These are phyloP conservation scores for Epichloe gansuensis DNA, from an alignment of 2,329 filamentous ascomycete genomes.

Conservation along the genomic window DNA sequence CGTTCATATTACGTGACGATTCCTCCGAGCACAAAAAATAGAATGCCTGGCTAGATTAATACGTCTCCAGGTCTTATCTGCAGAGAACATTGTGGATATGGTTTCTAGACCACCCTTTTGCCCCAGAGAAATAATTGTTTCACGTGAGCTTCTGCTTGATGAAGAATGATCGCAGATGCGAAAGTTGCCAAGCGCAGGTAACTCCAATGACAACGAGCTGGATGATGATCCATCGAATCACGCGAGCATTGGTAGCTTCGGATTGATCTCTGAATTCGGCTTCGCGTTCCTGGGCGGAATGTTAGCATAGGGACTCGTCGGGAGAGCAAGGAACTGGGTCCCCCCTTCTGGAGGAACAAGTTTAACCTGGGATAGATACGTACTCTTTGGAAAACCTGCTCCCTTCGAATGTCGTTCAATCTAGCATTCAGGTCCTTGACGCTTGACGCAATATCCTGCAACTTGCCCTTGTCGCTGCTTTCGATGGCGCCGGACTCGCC, in stretches of 20 bases:
- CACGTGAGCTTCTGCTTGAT: slow-evolving; percentile 99
- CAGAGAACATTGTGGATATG: not conserved
- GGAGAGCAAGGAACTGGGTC: not conserved
- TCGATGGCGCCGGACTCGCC: slow-evolving; percentile 91
- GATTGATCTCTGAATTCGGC: slow-evolving; percentile 97
- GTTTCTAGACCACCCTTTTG: not conserved
- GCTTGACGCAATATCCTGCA: slow-evolving; percentile 76
- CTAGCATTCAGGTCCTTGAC: slow-evolving; percentile 81
- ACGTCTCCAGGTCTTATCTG: not conserved
- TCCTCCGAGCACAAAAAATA: too few relatives aligned
- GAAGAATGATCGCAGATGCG: slow-evolving; percentile 91
- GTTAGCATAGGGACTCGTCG: not conserved
- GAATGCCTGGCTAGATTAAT: too few relatives aligned
- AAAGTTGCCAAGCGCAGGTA: slow-evolving; percentile 94
- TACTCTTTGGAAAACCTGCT: slow-evolving; percentile 94
- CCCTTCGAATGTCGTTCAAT: slow-evolving; percentile 75
- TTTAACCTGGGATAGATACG: slow-evolving; percentile 16
- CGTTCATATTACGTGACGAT: not conserved
- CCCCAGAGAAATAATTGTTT: not conserved
- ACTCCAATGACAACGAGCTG: slow-evolving; percentile 73
- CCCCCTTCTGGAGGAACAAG: not conserved
- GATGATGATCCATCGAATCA: slow-evolving; percentile 87
- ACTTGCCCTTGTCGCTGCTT: slow-evolving; percentile 84
- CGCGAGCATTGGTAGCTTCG: slow-evolving; percentile 79
- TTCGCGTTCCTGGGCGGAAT: slow-evolving; percentile 63